These are phyloP conservation scores for Pichia inconspicua DNA, from an alignment of 1,139 yeast genomes.

Conservation along the genomic window DNA sequence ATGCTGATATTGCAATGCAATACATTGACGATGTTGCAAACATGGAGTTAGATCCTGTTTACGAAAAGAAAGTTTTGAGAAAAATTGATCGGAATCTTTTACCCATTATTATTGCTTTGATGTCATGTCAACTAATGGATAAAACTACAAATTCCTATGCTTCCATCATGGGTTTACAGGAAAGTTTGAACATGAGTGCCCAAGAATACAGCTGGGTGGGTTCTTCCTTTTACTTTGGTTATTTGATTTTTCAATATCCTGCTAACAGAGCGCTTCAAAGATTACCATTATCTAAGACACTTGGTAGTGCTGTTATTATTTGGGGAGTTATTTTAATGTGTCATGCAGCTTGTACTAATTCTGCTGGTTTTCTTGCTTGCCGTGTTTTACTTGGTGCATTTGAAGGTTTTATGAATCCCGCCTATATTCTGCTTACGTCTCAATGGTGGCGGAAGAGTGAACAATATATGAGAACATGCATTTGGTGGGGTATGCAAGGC, in stretches of 20 bases:
- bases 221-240: constrained; percentile 45
- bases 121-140: constrained; percentile 56
- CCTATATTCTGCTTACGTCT: constrained; percentile 48
- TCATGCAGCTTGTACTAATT: constrained; percentile 32
- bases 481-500: constrained; percentile 49
- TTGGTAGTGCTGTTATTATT: constrained; percentile 30
- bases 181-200: constrained; percentile 41
- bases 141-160: constrained; percentile 54
- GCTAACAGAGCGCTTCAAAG: constrained; percentile 34
- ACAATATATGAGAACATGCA: constrained; percentile 40
- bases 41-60: constrained; percentile 24
- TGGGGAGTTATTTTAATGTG: constrained; percentile 38
- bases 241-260: constrained; percentile 38
- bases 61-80: constrained; percentile 32
- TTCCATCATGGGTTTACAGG: constrained; percentile 41
- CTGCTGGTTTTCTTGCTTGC: constrained; percentile 31
- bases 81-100: constrained; percentile 38
- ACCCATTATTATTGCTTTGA: constrained; percentile 45
- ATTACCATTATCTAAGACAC: constrained; percentile 34
- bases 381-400: constrained; percentile 44
- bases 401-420: constrained; percentile 52
- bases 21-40: constrained; percentile 3
- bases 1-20: constrained; percentile 9
- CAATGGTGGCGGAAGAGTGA: constrained; percentile 46
- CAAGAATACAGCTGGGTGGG: constrained; percentile 47